Evolutionary conservation across 257 asterid genomes (phyloP).

Genomic region (Solanum corneliomulleri): DNA sequence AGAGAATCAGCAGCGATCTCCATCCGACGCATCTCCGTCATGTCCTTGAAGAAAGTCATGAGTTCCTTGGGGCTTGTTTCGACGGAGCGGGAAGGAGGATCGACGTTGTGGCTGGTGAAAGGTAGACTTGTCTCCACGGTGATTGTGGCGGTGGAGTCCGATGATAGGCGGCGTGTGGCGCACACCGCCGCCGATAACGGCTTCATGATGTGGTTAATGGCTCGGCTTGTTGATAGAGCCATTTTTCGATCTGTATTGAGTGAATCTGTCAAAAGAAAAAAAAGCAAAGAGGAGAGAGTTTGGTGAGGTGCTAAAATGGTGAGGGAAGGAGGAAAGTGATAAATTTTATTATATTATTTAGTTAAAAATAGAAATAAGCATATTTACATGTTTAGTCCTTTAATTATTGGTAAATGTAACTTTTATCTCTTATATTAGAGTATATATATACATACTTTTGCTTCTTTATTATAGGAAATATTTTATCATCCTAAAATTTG

Average conservation of each 20-base stretch:
- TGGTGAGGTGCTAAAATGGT: neutral
- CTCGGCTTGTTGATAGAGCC: slow-evolving; percentile 56
- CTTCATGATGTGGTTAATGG: slow-evolving; percentile 18
- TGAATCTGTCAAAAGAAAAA: neutral
- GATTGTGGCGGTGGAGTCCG: slow-evolving; percentile 48
- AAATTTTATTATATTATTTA: neutral
- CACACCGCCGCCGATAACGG: slow-evolving; percentile 26
- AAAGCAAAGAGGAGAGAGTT: neutral
- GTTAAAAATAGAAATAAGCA: neutral
- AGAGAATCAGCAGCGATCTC: slow-evolving; percentile 97
- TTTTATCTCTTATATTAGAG: neutral
- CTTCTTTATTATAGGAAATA: neutral
- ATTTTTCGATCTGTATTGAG: slow-evolving; percentile 7
- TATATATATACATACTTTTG: neutral
- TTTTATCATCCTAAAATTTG: neutral
- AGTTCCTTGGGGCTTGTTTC: slow-evolving; percentile 58
- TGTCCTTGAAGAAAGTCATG: slow-evolving; percentile 62
- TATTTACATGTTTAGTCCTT: neutral
- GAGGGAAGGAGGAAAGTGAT: neutral
- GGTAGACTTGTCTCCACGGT: slow-evolving; percentile 79
- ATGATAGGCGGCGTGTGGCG: slow-evolving; percentile 37
- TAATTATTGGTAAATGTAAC: neutral
- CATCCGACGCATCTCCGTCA: slow-evolving; percentile 93
- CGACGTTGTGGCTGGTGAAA: slow-evolving; percentile 78
- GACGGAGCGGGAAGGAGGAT: slow-evolving; percentile 79